Evolutionary conservation across 495 filamentous ascomycete species (phyloP).

Genomic region (Evernia prunastri): DNA sequence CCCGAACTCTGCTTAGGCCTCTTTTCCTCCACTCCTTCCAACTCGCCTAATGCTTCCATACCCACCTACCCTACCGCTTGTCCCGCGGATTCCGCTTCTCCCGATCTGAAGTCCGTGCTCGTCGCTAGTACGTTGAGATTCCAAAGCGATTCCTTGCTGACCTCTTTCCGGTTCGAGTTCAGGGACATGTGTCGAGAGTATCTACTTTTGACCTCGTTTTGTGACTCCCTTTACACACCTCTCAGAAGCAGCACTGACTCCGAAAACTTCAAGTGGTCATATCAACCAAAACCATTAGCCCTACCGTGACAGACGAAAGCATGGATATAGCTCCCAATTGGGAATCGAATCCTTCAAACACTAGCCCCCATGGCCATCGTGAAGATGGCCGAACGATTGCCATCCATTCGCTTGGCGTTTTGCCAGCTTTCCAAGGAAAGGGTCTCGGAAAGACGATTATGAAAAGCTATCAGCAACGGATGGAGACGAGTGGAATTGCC

Average conservation of each 20-base stretch:
- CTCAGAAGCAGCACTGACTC: neutral
- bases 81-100: conserved; percentile 41
- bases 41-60: conserved; percentile 38
- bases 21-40: conserved; percentile 53
- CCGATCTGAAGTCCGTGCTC: conserved; percentile 54
- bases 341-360: conserved; percentile 33
- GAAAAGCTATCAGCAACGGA: conserved; percentile 67
- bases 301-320: conserved; percentile 62
- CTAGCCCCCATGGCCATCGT: conserved; percentile 48
- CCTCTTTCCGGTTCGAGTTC: neutral
- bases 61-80: conserved; percentile 42
- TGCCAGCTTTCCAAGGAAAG: conserved; percentile 65
- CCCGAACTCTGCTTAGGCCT: conserved; percentile 77
- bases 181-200: neutral
- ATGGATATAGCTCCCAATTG: conserved; percentile 70
- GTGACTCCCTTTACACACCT: neutral
- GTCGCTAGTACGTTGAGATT: conserved; percentile 41
- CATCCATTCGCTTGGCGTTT: conserved; percentile 75
- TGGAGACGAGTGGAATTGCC: conserved; percentile 57
- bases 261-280: conserved; percentile 51
- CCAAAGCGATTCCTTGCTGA: neutral
- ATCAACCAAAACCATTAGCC: conserved; percentile 57
- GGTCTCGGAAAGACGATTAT: conserved; percentile 72
- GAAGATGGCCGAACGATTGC: conserved; percentile 68
- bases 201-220: neutral